Conservation (phyloP, 2,329 filamentous ascomycete species). For the Fusarium tanahbumbuense region DNA sequence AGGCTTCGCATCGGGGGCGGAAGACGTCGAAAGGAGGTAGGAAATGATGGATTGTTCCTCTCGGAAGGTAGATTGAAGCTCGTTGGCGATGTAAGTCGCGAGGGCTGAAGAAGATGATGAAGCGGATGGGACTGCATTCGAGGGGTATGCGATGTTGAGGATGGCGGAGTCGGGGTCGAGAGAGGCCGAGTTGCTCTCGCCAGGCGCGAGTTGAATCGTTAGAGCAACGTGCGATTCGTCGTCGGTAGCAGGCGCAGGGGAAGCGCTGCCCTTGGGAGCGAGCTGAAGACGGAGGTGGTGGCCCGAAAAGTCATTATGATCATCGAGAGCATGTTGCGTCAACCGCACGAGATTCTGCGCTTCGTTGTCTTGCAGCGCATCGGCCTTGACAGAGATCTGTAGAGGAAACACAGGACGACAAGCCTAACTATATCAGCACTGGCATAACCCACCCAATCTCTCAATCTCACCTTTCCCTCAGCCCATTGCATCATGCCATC, state of each 20-base stretch:
- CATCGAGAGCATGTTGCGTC: conserved; percentile 89
- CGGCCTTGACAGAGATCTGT: conserved; percentile 80
- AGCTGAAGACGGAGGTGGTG: conserved; percentile 75
- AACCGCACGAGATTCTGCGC: conserved; percentile 78
- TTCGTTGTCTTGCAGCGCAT: conserved; percentile 72
- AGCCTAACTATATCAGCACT: conserved; percentile 64
- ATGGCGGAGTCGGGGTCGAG: conserved; percentile 76
- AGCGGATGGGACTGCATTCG: conserved; percentile 73
- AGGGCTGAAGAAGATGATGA: conserved; percentile 78
- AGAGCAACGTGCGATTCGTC: conserved; percentile 69
- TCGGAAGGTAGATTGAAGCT: conserved; percentile 81
- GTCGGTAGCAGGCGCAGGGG: conserved; percentile 42
- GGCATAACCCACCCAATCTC: fast-evolving
- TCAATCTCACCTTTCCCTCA: conserved; percentile 77
- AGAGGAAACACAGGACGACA: conserved; percentile 91
- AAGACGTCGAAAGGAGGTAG: conserved; percentile 73
- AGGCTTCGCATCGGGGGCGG: conserved; percentile 57
- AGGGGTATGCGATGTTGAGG: conserved; percentile 81
- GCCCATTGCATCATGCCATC: conserved; percentile 92
- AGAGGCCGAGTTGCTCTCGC: conserved; percentile 68
- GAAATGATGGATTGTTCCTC: conserved; percentile 91
- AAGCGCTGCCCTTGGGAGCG: conserved; percentile 45
- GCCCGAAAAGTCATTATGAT: conserved; percentile 85
- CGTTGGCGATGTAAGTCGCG: conserved; percentile 80
- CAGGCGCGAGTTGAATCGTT: conserved; percentile 76